Evolutionary conservation across 495 filamentous ascomycete species (phyloP), one percentile per base, ranked within the genome.

Genomic region (Clohesyomyces aquaticus): DNA sequence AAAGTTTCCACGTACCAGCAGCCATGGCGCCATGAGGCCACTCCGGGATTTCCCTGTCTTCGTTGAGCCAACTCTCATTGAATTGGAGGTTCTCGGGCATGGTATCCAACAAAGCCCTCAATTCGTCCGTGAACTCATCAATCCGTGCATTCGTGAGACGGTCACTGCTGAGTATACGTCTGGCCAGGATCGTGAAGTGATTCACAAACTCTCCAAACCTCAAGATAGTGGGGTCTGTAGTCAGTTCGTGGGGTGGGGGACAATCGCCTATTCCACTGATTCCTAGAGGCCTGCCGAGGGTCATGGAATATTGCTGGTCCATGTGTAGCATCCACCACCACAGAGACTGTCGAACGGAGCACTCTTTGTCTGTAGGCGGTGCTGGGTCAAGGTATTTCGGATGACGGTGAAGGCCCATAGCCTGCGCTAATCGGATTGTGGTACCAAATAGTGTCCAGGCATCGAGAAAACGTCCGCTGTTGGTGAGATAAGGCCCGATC

Each of bases 251-350:
- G 4, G 78, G 75, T 2, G 77, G 68, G 11, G 73, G 76, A 62
- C 78, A 80, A 61, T 80, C 78, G 12, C 78, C 78, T 26, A 76
- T 73, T 45, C 76, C 78, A 32, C 77, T 79, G 29, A 81, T 79
- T 1, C 76, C 78, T 18, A 80, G 61, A 8, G 78, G 78, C 46
- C 78, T 66, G 14, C 78, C 78, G 0, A 80, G 72, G 0, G 78
- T 78, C 64, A 81, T 77, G 16, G 78, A 80, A 55, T 81, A 81
- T 32, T 80, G 74, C 67, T 79, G 75, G 59, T 81, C 78, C 78
- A 80, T 78, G 59, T 80, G 76, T 47, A 81, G 67, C 68, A 81
- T 78, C 78, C 78, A 80, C 78, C 78, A 81, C 78, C 78, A 81
- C 2, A 81, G 67, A 27, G 73, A 72, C 50, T 75, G 74, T 6